A percentile compares a stretch with the other conserved stretches of the same genome.
phyloP scores from a whole-genome alignment of 140 eudicot genomes.

The Ambrosia hybrid region DNA sequence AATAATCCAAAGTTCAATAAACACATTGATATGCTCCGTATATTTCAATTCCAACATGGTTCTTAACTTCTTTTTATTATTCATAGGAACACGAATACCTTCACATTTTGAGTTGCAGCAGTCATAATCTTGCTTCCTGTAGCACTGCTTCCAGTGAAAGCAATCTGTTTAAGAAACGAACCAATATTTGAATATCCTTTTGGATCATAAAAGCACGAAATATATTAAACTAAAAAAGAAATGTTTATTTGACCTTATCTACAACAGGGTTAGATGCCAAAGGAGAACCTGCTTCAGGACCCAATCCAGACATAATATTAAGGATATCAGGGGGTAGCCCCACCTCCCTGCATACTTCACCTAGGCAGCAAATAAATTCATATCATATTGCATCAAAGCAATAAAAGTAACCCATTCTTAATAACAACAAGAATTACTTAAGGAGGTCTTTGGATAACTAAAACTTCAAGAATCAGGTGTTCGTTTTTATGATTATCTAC shows the following conservation, averaged over 20 bases:
- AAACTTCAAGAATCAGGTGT: too few relatives aligned
- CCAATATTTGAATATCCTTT: slow-evolving; percentile 1
- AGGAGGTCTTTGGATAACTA: too few relatives aligned
- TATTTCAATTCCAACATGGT: background rate
- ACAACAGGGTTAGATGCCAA: slow-evolving; percentile 95
- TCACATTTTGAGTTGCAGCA: slow-evolving; percentile 89
- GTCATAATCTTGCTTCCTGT: slow-evolving; percentile 96
- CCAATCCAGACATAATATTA: slow-evolving; percentile 84
- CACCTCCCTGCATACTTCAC: slow-evolving; percentile 78
- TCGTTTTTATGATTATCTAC: too few relatives aligned
- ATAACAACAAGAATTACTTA: too few relatives aligned
- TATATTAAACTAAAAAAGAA: background rate
- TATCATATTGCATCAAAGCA: too few relatives aligned
- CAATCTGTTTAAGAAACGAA: slow-evolving; percentile 54
- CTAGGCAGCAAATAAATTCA: too few relatives aligned
- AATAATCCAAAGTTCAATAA: too few relatives aligned
- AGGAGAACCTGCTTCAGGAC: slow-evolving; percentile 94
- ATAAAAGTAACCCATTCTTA: too few relatives aligned
- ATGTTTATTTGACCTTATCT: slow-evolving; percentile 58
- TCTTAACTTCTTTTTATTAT: background rate
- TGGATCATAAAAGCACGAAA: slow-evolving; percentile 3
- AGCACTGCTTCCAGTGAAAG: slow-evolving; percentile 93
- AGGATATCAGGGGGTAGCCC: slow-evolving; percentile 91
- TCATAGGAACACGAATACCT: slow-evolving; percentile 36
- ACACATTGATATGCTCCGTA: too few relatives aligned